Base-by-base conservation (phyloP, 805 yeast species). In the Wickerhamiella cacticola region DNA sequence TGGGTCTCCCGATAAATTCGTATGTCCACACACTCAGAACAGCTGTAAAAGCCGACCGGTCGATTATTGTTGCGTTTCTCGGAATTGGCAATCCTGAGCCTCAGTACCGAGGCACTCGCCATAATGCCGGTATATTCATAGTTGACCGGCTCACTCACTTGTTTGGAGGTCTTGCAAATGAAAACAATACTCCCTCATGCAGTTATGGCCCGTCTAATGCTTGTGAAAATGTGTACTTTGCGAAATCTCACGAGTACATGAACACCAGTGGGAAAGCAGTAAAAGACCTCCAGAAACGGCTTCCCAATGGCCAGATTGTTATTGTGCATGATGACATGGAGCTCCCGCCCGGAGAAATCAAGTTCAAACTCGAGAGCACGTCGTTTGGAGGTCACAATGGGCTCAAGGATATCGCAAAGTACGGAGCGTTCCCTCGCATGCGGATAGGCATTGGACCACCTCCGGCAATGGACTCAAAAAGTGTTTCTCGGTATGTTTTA, bases 311-410 rank as follows among this genome's bases (percentile, higher is more conserved):
- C 34, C 54, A 52, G 23, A 34, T 50, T n/a, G 69, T 86, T 1
- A 73, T 86, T 0, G 56, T 87, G 1, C 94, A 84, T 59, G 96
- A 88, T 60, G 96, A 88, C 54, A 60, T 87, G 40, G 80, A 78
- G 50, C 59, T 79, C 12, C 74, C 73, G 0, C 54, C 79, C 2
- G 96, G 96, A 0, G 73, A 75, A 46, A 67, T 78, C 18, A 81
- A 81, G 56, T 60, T 81, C 51, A 68, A 89, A 41, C 67, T 65
- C 15, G 79, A 77, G 12, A 73, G 76, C 1, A 69, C 80, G 0
- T 74, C 84, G 38, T 70, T 78, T 13, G 68, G 92, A 40, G 96
- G 95, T 0, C 97, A 88, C 57, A 86, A 85, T 58, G 96, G 96
- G 0, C 67, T 88, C 23, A 72, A 72, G 52, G 75, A 81, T 35